These are phyloP conservation scores for Ganoderma meredithae DNA, from an alignment of 1,284 basidiomycete species.

Conservation along the genomic window DNA sequence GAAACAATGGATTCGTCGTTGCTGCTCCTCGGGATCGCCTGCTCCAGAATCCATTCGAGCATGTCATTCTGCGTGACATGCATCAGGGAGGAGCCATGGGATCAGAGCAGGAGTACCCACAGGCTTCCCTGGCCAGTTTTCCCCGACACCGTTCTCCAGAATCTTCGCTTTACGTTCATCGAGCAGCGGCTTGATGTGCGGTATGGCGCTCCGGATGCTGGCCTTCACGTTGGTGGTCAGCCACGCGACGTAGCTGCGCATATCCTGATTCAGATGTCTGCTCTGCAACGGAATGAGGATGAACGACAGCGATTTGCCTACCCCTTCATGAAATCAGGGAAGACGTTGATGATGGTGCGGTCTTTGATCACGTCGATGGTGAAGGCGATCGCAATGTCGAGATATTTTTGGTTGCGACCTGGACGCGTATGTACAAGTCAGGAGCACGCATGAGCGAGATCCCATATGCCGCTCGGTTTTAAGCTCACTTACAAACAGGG, in stretches of 20 bases:
- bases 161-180: conserved; percentile 30
- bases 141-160: conserved; percentile 23
- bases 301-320: neutral
- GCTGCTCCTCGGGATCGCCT: conserved; percentile 41
- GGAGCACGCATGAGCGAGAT: neutral
- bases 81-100: neutral
- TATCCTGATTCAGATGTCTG: neutral
- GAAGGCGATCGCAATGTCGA: conserved; percentile 25
- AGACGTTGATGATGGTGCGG: conserved; percentile 17
- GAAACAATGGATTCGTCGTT: conserved; percentile 44
- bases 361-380: conserved; percentile 24
- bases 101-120: conserved; percentile 4
- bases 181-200: conserved; percentile 30
- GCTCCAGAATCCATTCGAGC: conserved; percentile 55
- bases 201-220: conserved; percentile 10
- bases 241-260: neutral
- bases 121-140: conserved; percentile 14
- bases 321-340: conserved; percentile 18
- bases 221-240: conserved; percentile 2
- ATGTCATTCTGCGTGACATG: conserved; percentile 49
- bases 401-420: conserved; percentile 29
- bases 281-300: neutral
- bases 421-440: neutral
- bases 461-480: neutral
- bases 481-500: conserved; percentile 43